These are phyloP conservation scores for Talaromyces sp. DNA, from an alignment of 2,329 filamentous ascomycete genomes.

Conservation along the genomic window DNA sequence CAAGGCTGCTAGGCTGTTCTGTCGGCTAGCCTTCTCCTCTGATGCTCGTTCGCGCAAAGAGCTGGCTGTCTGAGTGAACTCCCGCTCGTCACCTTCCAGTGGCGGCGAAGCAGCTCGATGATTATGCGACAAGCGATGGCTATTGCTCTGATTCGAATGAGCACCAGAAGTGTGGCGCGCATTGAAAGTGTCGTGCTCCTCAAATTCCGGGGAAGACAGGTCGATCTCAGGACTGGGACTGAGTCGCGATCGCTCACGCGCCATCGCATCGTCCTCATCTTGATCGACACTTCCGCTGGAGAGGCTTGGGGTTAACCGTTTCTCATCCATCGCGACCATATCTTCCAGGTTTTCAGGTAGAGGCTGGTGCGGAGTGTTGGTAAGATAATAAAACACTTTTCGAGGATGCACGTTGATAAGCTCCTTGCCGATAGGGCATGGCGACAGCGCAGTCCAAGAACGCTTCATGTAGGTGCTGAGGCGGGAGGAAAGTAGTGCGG, in stretches of 20 bases:
- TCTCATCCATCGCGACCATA: constrained; percentile 52
- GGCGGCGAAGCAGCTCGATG: constrained; percentile 79
- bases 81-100: constrained; percentile 89
- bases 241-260: constrained; percentile 61
- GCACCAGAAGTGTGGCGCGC: constrained; percentile 22
- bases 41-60: constrained; percentile 65
- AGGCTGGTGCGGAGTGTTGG: constrained; percentile 78
- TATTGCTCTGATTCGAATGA: constrained; percentile 9
- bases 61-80: constrained; percentile 93
- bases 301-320: constrained; percentile 78
- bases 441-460: constrained; percentile 71
- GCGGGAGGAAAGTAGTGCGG: constrained; percentile 90
- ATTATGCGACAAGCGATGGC: constrained; percentile 57
- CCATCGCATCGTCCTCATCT: constrained; percentile 64
- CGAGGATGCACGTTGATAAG: constrained; percentile 88
- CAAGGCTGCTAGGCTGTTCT: constrained; percentile 39
- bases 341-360: constrained; percentile 66
- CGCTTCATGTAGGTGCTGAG: constrained; percentile 88
- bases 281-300: constrained; percentile 72
- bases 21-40: constrained; percentile 35
- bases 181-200: constrained; percentile 59
- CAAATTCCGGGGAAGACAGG: constrained; percentile 80
- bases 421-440: constrained; percentile 89
- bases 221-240: constrained; percentile 94
- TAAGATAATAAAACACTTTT: constrained; percentile 94